Conservation (phyloP, 768 basidiomycete genomes). For the Rhizopogon sp. region DNA sequence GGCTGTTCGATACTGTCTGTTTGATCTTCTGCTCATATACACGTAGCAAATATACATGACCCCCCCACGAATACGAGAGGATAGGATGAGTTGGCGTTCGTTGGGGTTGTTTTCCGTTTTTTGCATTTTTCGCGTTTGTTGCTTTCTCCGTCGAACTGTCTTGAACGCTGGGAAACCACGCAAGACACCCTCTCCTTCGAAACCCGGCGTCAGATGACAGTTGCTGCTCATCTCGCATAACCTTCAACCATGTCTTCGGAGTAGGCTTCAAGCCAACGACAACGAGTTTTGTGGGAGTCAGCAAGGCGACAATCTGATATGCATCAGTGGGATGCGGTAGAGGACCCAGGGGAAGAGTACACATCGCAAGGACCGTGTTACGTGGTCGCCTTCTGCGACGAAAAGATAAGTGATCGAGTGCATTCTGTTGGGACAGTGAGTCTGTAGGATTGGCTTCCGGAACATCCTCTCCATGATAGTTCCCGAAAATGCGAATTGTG, state of each 20-base stretch:
- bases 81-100: conserved; percentile 45
- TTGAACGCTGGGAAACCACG: conserved; percentile 75
- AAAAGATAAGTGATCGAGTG: conserved; percentile 14
- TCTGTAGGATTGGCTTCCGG: neutral
- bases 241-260: conserved; percentile 89
- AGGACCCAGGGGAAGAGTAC: conserved; percentile 77
- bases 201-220: conserved; percentile 35
- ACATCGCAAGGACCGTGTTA: conserved; percentile 72
- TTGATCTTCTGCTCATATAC: conserved; percentile 57
- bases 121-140: conserved; percentile 4
- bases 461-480: conserved; percentile 61
- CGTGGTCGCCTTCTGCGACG: conserved; percentile 45
- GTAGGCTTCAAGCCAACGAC: conserved; percentile 90
- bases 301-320: conserved; percentile 76
- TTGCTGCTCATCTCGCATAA: conserved; percentile 48
- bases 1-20: conserved; percentile 44
- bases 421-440: conserved; percentile 12
- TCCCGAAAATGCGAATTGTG: conserved; percentile 88
- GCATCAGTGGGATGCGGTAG: conserved; percentile 68
- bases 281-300: conserved; percentile 89
- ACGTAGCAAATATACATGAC: conserved; percentile 54
- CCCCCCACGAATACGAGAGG: conserved; percentile 85
- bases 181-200: conserved; percentile 58
- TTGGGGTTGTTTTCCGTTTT: conserved; percentile 16
- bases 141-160: conserved; percentile 5